Base-by-base conservation (phyloP, 2,329 filamentous ascomycete species). In the Dactylellina sp. region DNA sequence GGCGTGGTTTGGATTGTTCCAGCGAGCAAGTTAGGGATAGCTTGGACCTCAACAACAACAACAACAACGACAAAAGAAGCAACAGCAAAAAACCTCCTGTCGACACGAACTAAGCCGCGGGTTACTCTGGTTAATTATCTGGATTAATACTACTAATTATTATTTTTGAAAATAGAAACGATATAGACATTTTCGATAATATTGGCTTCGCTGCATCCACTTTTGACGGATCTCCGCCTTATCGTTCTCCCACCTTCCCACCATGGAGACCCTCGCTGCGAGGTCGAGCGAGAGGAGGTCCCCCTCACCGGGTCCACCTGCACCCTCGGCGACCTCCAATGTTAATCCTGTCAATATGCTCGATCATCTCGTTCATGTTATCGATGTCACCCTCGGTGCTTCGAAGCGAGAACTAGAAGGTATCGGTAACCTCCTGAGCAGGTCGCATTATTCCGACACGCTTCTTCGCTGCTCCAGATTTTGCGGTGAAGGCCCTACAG, bases 401-500 rank as follows among this genome's bases (percentile, higher is more conserved):
- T 87, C 87, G 66, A 88, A 88, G 80, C 85, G 88, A 75, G 94
- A 99, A 80, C 87, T 99, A 62, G 89, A 94, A 81, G 87, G 87
- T 76, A 84, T 89, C 14, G 93, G 91, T 75, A 97, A 92, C 83
- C 84, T 99, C 82, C 85, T 99, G 75, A 92, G 93, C 70, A 85
- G 89, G 79, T 82, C 85, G 66, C 87, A 86, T 77, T 87, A 92
- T 77, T 83, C 85, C 61, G 94, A 98, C 78, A 97, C 95, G 5
- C 83, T 96, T 65, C 89, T 93, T 80, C 88, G 92, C 83, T 97
- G 94, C 82, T 88, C 89, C 77, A 90, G 93, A 79, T 98, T 98
- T 82, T 93, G 93, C 70, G 88, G 89, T 75, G 96, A 99, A 82
- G 86, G 90, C 70, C 92, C 97, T 83, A 89, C 90, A 75, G 92